phyloP scores from a whole-genome alignment of 2,329 filamentous ascomycete genomes.

The Madurella fahalii region DNA sequence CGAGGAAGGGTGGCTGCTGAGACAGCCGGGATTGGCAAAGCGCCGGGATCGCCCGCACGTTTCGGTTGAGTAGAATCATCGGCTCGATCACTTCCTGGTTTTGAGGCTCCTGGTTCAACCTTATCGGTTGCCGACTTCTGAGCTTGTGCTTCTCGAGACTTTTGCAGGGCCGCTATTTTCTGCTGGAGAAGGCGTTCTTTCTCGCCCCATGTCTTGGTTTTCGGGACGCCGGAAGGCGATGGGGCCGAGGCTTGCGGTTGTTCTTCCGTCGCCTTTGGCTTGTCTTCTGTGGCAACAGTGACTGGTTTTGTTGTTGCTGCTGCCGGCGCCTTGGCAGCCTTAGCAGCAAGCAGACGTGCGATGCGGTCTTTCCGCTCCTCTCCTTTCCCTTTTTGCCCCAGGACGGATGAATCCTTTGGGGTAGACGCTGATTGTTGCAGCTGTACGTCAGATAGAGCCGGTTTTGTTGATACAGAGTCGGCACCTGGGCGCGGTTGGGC shows the following conservation, averaged over 20 bases:
- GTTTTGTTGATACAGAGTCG: neutral
- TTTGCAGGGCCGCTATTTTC: constrained; percentile 72
- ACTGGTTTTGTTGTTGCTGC: constrained; percentile 16
- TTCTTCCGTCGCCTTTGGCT: constrained; percentile 19
- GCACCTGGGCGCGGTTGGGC: neutral
- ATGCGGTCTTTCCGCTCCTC: constrained; percentile 73
- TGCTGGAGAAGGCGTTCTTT: constrained; percentile 71
- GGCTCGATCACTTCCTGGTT: constrained; percentile 7
- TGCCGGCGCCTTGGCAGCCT: constrained; percentile 50
- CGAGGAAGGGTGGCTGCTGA: neutral
- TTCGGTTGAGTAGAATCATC: neutral
- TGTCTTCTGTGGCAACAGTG: constrained; percentile 3
- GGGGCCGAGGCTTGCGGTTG: constrained; percentile 4
- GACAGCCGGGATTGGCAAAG: constrained; percentile 4
- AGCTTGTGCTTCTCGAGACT: constrained; percentile 45
- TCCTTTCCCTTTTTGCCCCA: constrained; percentile 35
- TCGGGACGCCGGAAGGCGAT: constrained; percentile 10
- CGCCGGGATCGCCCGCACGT: neutral
- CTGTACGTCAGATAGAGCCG: constrained; percentile 4
- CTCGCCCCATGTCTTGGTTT: constrained; percentile 54
- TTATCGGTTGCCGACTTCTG: constrained; percentile 32
- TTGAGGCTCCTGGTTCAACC: constrained; percentile 7
- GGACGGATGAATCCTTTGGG: constrained; percentile 6
- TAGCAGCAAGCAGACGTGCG: constrained; percentile 69
- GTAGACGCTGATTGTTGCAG: neutral